Evolutionary conservation across 2,329 filamentous ascomycete species (phyloP).

Genomic region (Botrytis squamosa): DNA sequence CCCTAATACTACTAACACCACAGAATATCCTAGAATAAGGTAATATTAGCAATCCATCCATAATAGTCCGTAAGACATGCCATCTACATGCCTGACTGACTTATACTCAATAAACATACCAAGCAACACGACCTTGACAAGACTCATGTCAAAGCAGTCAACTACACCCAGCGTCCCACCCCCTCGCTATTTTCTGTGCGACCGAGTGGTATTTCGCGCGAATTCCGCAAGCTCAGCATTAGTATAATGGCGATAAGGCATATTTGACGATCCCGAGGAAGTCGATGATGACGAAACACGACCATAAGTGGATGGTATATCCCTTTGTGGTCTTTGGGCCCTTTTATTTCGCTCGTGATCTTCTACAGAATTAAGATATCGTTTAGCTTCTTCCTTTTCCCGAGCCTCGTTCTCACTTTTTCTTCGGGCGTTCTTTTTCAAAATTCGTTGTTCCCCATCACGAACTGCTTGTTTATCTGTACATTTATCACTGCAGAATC

Average conservation of each 20-base stretch:
- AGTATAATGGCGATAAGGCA: not conserved
- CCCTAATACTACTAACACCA: not conserved
- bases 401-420: not conserved
- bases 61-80: not conserved
- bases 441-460: not conserved
- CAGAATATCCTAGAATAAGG: not conserved
- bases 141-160: not conserved
- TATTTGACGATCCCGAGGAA: not conserved
- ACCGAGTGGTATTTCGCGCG: not conserved
- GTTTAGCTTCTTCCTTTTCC: not conserved
- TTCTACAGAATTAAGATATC: not conserved
- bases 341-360: too few species aligned
- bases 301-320: not conserved
- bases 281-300: not conserved
- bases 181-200: not conserved
- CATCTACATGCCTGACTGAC: not conserved
- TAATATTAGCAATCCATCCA: not conserved
- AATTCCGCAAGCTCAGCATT: not conserved
- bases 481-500: not conserved
- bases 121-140: not conserved
- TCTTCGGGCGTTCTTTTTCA: not conserved
- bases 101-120: not conserved
- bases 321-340: not conserved
- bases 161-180: not conserved
- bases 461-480: not conserved